phyloP scores from a whole-genome alignment of 1,284 basidiomycete species.

The Sphaerobolus stellatus region DNA sequence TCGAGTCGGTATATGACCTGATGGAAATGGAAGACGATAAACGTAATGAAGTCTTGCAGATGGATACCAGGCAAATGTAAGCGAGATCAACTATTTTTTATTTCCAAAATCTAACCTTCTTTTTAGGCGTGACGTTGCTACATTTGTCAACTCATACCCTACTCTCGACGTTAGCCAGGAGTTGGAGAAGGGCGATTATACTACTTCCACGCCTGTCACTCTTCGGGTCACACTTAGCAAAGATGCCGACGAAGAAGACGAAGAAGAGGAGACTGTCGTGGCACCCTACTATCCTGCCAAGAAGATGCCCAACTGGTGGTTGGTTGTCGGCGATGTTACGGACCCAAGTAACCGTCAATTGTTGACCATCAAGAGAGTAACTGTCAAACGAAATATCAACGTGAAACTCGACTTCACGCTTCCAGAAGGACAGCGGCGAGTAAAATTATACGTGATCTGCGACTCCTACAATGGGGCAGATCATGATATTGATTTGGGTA shows the following conservation, averaged over 20 bases:
- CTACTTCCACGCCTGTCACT: constrained; percentile 79
- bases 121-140: constrained; percentile 80
- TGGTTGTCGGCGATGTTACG: constrained; percentile 79
- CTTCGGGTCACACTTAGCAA: constrained; percentile 80
- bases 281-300: constrained; percentile 89
- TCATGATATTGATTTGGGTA: constrained; percentile 81
- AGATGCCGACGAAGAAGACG: constrained; percentile 84
- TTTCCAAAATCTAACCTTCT: constrained; percentile 1
- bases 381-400: constrained; percentile 73
- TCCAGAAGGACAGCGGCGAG: constrained; percentile 76
- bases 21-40: constrained; percentile 96
- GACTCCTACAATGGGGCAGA: constrained; percentile 91
- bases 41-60: constrained; percentile 78
- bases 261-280: constrained; percentile 77
- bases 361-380: constrained; percentile 94
- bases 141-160: constrained; percentile 93
- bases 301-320: constrained; percentile 97
- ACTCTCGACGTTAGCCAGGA: constrained; percentile 86
- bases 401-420: constrained; percentile 90
- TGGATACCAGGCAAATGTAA: constrained; percentile 85
- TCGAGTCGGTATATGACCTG: constrained; percentile 91
- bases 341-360: constrained; percentile 63
- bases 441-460: constrained; percentile 92
- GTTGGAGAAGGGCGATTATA: constrained; percentile 81
- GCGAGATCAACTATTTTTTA: constrained; percentile 25